Conservation (phyloP, 805 yeast species). For the Grigorovia transvaalensis region DNA sequence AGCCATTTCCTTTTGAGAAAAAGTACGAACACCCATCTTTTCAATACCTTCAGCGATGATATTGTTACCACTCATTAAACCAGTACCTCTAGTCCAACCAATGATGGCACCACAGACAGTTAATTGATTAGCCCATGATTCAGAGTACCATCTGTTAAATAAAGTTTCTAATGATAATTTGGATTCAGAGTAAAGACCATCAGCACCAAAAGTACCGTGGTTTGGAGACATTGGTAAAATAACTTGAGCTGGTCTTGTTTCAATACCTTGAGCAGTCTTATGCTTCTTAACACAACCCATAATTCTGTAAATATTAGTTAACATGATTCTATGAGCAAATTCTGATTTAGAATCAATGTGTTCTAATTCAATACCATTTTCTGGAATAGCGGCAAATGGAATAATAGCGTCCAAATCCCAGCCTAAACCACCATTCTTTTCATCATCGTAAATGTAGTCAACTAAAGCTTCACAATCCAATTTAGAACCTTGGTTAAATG, state of each 20-base stretch:
- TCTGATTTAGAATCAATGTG: slow-evolving; percentile 90
- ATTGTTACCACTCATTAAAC: slow-evolving; percentile 95
- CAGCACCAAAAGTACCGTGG: slow-evolving; percentile 98
- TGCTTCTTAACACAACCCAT: slow-evolving; percentile 83
- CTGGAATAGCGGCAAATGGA: slow-evolving; percentile 99
- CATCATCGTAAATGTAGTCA: slow-evolving; percentile 73
- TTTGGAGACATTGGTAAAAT: slow-evolving; percentile 95
- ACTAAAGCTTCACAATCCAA: slow-evolving; percentile 84
- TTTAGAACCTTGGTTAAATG: slow-evolving; percentile 96
- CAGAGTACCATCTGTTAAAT: slow-evolving; percentile 98
- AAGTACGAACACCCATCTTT: slow-evolving; percentile 90
- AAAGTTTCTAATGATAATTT: slow-evolving; percentile 90
- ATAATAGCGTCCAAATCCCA: slow-evolving; percentile 96
- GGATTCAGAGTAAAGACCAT: slow-evolving; percentile 97
- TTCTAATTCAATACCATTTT: slow-evolving; percentile 92
- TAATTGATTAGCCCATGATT: slow-evolving; percentile 89
- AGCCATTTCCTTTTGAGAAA: slow-evolving; percentile 98
- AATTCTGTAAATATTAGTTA: slow-evolving; percentile 86
- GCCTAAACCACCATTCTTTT: slow-evolving; percentile 81
- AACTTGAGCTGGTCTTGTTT: slow-evolving; percentile 97
- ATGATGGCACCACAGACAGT: slow-evolving; percentile 97
- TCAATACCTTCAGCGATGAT: slow-evolving; percentile 97
- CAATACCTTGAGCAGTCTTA: slow-evolving; percentile 64
- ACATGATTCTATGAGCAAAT: slow-evolving; percentile 97
- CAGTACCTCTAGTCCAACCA: slow-evolving; percentile 99